Base-by-base conservation (phyloP, 805 yeast species). In the Metschnikowia arizonensis region DNA sequence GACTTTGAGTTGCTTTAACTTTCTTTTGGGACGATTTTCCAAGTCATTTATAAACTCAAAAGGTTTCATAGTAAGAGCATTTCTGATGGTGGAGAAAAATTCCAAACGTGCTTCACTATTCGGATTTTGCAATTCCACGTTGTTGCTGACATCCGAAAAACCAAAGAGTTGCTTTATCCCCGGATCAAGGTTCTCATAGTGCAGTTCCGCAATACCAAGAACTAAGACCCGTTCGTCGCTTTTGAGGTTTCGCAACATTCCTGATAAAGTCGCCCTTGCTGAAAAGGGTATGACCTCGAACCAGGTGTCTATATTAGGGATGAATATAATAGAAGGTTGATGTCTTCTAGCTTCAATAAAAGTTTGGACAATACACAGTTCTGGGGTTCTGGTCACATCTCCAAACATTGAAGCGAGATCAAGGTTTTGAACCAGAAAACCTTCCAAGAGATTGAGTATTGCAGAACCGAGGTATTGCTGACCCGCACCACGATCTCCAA, bases 281-380 rank as follows among this genome's bases (percentile, higher is more conserved):
- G 87, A 73, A 10, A 76, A 79, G 0, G 88, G 78, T 31, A 87
- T 76, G 3, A 87, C 82, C 9, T 68, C 73, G 44, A 75, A 69
- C 89, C 96, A 88, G 8, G 82, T 76, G 47, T 88, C 88, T 42
- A 88, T 67, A 57, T 85, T 85, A 3, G 98, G 97, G 41, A 93
- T 78, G 60, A 78, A 85, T 2, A 93, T 67, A 12, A 93, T 83
- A 7, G 96, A 78, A 0, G 98, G 99, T 48, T 85, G 85, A 51
- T 91, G 95, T 58, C 95, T 78, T 52, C 86, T 78, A 5, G 95
- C 93, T 64, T 93, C 99, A 18, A 85, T 72, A 57, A 93, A 83
- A 33, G 85, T 75, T 59, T 88, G 96, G 24, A 91, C 86, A 17
- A 89, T 74, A 1, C 85, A 76, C 58, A 88, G 84, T 61, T 93